phyloP scores from a whole-genome alignment of 108 stramenopile species.

The Cyclotella sp. region DNA sequence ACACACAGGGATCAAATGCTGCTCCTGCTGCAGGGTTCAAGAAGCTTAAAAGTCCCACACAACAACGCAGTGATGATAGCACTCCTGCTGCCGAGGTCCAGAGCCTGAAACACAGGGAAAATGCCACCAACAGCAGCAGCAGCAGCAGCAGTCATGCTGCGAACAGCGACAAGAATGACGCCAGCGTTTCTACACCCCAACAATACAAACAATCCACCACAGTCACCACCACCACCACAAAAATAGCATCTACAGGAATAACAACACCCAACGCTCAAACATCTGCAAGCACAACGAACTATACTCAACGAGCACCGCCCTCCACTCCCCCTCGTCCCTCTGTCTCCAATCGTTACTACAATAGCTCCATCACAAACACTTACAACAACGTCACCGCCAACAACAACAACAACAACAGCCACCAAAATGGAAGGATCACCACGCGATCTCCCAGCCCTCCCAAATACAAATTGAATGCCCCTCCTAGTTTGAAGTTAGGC shows the following conservation, averaged over 20 bases:
- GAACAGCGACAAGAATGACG: background rate
- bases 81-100: background rate
- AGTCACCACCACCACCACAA: background rate
- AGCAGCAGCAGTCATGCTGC: background rate
- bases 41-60: background rate
- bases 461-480: slow-evolving; percentile 48
- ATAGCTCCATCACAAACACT: slow-evolving; percentile 11
- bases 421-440: slow-evolving; percentile 11
- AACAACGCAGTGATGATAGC: background rate
- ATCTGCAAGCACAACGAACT: background rate
- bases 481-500: slow-evolving; percentile 26
- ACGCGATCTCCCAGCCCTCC: slow-evolving; percentile 22
- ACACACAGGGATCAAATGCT: background rate
- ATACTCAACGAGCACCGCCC: slow-evolving; percentile 18
- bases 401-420: slow-evolving; percentile 20
- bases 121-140: slow-evolving; percentile 1
- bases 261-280: background rate
- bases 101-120: background rate
- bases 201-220: background rate
- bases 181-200: background rate
- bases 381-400: background rate
- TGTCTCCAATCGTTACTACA: slow-evolving; percentile 4
- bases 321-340: slow-evolving; percentile 22
- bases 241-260: background rate
- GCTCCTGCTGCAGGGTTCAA: background rate